Conservation (phyloP, 192 early-diverging fungal species). For the Rhizophagus sp. region DNA sequence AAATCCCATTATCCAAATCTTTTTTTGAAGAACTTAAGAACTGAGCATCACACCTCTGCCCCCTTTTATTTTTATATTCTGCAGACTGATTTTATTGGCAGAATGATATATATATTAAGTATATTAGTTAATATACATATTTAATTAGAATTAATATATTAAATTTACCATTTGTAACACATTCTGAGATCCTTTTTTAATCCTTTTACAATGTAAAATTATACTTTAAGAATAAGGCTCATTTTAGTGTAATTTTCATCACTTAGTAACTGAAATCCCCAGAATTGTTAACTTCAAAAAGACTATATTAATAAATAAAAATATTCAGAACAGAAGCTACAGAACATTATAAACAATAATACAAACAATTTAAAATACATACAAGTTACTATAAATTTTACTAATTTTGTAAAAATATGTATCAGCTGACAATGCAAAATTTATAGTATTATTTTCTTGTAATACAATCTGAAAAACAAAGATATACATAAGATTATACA, state of each 20-base stretch:
- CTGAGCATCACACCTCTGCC: not conserved
- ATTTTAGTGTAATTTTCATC: not conserved
- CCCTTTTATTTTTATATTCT: not conserved
- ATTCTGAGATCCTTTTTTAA: not conserved
- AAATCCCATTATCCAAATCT: conserved; percentile 8
- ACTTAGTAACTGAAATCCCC: not conserved
- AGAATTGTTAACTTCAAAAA: conserved; percentile 14
- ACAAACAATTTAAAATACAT: not conserved
- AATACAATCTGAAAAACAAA: not conserved
- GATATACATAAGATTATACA: not conserved
- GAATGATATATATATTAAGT: not conserved
- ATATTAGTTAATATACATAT: not conserved
- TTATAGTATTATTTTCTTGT: not conserved
- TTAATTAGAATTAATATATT: not conserved
- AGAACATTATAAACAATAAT: not conserved
- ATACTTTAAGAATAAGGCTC: not conserved
- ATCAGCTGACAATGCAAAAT: not conserved
- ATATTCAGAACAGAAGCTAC: too few relatives aligned
- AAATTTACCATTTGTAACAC: conserved; percentile 5
- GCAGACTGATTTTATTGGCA: not conserved
- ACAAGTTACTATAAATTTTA: conserved; percentile 10
- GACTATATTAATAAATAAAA: not conserved
- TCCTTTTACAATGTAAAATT: not conserved
- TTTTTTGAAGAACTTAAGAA: not conserved
- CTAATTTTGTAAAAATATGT: not conserved